These are phyloP conservation scores for Aspergillus phoenicis DNA, from an alignment of 2,329 filamentous ascomycete genomes.

Conservation along the genomic window DNA sequence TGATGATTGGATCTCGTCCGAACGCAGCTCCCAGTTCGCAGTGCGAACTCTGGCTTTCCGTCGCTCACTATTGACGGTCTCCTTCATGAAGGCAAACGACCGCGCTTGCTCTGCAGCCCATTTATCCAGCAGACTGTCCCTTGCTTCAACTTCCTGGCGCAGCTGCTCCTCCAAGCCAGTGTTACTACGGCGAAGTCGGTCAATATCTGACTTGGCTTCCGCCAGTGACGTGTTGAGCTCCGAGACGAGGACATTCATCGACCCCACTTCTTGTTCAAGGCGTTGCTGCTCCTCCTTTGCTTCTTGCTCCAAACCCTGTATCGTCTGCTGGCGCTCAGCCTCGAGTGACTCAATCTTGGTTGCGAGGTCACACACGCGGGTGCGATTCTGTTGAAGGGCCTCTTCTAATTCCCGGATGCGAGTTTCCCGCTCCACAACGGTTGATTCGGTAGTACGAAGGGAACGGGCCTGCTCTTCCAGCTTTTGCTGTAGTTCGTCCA, in stretches of 20 bases:
- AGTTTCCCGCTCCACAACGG: constrained; percentile 36
- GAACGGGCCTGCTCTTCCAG: constrained; percentile 37
- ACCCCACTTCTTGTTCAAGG: constrained; percentile 40
- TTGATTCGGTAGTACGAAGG: constrained; percentile 38
- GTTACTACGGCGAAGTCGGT: constrained; percentile 40
- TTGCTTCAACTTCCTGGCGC: constrained; percentile 40
- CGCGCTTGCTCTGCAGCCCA: constrained; percentile 38
- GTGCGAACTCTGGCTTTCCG: constrained; percentile 43
- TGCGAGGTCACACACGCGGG: constrained; percentile 37
- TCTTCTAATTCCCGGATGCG: constrained; percentile 43
- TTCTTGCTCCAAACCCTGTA: constrained; percentile 28
- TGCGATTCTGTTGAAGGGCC: constrained; percentile 38
- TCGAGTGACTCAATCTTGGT: constrained; percentile 39
- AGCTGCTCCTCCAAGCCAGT: constrained; percentile 41
- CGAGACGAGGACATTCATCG: constrained; percentile 46
- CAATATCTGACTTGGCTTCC: constrained; percentile 37
- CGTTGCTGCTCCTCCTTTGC: constrained; percentile 26
- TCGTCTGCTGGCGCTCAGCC: constrained; percentile 30
- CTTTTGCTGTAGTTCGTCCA: constrained; percentile 39
- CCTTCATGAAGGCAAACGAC: constrained; percentile 38
- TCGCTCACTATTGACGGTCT: constrained; percentile 43
- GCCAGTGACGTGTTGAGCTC: constrained; percentile 45
- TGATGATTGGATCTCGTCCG: constrained; percentile 39
- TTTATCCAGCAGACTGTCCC: constrained; percentile 36
- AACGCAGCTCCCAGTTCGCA: constrained; percentile 45